Evolutionary conservation across 805 yeast species (phyloP).

Genomic region (Yamadazyma takamatsuzukensis): DNA sequence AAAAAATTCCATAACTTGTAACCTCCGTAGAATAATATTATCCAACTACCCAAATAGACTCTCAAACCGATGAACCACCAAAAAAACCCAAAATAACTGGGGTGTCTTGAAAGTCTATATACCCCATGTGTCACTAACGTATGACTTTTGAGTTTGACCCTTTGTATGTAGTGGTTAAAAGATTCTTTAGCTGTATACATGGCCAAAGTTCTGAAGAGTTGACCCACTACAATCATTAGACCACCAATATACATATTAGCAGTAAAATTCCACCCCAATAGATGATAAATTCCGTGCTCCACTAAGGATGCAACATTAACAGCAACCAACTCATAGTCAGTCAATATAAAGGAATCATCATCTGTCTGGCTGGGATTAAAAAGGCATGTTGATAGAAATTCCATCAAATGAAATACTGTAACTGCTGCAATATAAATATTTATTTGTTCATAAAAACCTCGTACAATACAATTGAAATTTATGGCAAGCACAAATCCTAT

Average conservation of each 20-base stretch:
- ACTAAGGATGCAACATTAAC: slow-evolving; percentile 18
- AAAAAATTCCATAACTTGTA: slow-evolving; percentile 69
- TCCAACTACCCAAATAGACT: slow-evolving; percentile 61
- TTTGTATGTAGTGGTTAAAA: slow-evolving; percentile 76
- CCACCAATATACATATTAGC: slow-evolving; percentile 40
- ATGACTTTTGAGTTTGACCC: slow-evolving; percentile 52
- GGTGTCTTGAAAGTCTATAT: slow-evolving; percentile 71
- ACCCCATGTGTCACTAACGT: slow-evolving; percentile 69
- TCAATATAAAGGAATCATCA: slow-evolving; percentile 49
- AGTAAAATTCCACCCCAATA: too few species aligned
- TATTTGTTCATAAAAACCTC: not conserved
- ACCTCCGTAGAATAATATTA: slow-evolving; percentile 53
- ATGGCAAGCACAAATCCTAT: slow-evolving; percentile 25
- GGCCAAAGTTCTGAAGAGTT: slow-evolving; percentile 62
- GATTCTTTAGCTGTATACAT: slow-evolving; percentile 87
- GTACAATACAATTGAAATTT: slow-evolving; percentile 9
- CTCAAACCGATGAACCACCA: slow-evolving; percentile 94
- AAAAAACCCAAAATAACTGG: slow-evolving; percentile 86
- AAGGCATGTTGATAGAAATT: slow-evolving; percentile 74
- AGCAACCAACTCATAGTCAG: slow-evolving; percentile 26
- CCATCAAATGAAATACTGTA: slow-evolving; percentile 72
- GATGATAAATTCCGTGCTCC: slow-evolving; percentile 17
- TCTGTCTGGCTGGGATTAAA: slow-evolving; percentile 66
- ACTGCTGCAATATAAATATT: slow-evolving; percentile 48
- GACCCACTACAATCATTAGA: slow-evolving; percentile 53